Conservation (phyloP, 768 basidiomycete species). For the Phylloporus rhodoxanthus region DNA sequence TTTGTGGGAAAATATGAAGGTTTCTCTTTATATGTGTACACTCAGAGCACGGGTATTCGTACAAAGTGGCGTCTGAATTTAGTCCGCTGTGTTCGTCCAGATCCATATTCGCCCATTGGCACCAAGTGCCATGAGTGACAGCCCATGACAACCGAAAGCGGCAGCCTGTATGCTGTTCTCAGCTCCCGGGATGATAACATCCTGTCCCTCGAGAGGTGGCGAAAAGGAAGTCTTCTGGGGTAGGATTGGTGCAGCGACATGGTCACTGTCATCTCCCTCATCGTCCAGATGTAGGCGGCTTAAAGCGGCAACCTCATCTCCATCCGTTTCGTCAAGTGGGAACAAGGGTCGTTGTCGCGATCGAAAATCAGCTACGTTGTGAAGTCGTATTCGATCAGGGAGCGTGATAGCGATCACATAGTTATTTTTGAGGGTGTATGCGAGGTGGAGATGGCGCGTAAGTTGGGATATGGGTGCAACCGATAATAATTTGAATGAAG, state of each 20-base stretch:
- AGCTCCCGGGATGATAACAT: slow-evolving; percentile 17
- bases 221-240: slow-evolving; percentile 11
- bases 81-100: slow-evolving; percentile 21
- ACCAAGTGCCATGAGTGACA: slow-evolving; percentile 21
- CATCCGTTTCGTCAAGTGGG: slow-evolving; percentile 31
- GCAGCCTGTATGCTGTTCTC: slow-evolving; percentile 34
- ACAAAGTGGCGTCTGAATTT: not conserved
- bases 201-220: slow-evolving; percentile 14
- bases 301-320: slow-evolving; percentile 17
- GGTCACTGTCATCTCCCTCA: slow-evolving; percentile 22
- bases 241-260: not conserved
- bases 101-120: slow-evolving; percentile 20
- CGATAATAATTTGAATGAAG: slow-evolving; percentile 61
- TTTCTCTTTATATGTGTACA: not conserved
- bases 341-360: slow-evolving; percentile 40
- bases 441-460: slow-evolving; percentile 35
- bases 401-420: slow-evolving; percentile 48
- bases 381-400: slow-evolving; percentile 36
- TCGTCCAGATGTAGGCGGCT: slow-evolving; percentile 26
- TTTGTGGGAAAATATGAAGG: not conserved
- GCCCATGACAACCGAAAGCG: slow-evolving; percentile 40
- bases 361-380: slow-evolving; percentile 43
- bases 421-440: slow-evolving; percentile 41
- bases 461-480: slow-evolving; percentile 40
- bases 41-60: not conserved